Evolutionary conservation across 1,139 yeast species (phyloP).

Genomic region (Pichia terricola): DNA sequence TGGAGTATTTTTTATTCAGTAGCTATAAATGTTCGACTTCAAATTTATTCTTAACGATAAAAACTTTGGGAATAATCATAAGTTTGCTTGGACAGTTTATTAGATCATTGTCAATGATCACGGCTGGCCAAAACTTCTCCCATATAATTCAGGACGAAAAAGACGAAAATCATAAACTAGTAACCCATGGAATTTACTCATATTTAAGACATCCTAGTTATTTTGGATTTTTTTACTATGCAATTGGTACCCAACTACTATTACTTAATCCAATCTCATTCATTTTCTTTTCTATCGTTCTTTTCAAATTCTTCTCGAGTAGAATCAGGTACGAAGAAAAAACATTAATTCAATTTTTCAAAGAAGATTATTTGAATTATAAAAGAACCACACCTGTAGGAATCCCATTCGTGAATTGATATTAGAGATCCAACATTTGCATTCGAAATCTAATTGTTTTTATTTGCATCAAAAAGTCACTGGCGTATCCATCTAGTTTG

Average conservation of each 20-base stretch:
- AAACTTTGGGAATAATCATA: conserved; percentile 36
- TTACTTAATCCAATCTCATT: conserved; percentile 54
- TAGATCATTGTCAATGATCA: conserved; percentile 73
- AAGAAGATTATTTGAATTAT: conserved; percentile 50
- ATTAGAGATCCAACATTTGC: too few relatives aligned
- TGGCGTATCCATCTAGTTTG: too few relatives aligned
- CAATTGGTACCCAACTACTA: conserved; percentile 70
- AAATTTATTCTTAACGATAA: background rate
- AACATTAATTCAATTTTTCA: conserved; percentile 58
- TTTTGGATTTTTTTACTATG: conserved; percentile 91
- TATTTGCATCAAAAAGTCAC: too few relatives aligned
- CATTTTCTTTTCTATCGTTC: conserved; percentile 35
- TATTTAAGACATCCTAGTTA: conserved; percentile 80
- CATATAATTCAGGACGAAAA: conserved; percentile 60
- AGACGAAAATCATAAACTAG: conserved; percentile 47
- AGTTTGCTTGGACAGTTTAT: conserved; percentile 52
- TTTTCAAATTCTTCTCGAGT: conserved; percentile 58
- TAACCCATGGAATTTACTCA: conserved; percentile 65
- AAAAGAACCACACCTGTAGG: conserved; percentile 39
- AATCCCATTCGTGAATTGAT: conserved; percentile 43
- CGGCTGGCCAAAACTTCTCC: conserved; percentile 82
- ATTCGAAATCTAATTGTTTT: too few relatives aligned
- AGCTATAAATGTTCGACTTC: too few relatives aligned
- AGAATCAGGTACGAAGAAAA: conserved; percentile 67
- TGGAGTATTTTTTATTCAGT: conserved; percentile 28